Base-by-base conservation (phyloP, 305 asterid genomes). In the Plantago lanceolata region DNA sequence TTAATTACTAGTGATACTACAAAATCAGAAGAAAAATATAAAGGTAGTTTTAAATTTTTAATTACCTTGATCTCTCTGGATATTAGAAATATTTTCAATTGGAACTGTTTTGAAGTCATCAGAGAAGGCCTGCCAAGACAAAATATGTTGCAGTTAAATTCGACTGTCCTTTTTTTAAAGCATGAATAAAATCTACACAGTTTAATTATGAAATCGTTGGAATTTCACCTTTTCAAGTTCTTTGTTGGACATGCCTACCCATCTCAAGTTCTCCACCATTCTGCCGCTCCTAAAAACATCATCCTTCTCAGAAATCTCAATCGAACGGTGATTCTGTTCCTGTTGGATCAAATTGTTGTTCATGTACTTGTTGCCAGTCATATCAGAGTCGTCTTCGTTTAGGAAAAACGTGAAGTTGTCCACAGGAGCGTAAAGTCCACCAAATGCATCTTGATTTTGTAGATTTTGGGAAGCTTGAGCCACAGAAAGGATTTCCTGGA, bases 391-490 rank as follows among this genome's bases (percentile, higher is more conserved):
- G 70, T 64, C 72, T 64, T 61, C 31, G 8, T 76, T 71, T 29
- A 81, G 66, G 33, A 78, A 64, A 56, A 86, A 94, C 3, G 96
- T 81, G 64, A 94, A 88, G 21, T 86, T 94, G 29, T 85, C 87
- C 11, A 24, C 15, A 4, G 77, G 77, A 8, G 69, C 77, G 48
- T 73, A 82, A 61, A 66, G 59, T 61, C 83, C 89, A 50, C 73
- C 77, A 73, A 76, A 77, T 2, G 75, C 9, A 13, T 75, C 81
- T 60, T 79, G 86, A 69, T 83, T 82, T 68, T 81, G 87, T 50
- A 83, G 75, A 57, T 84, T 66, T 15, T 85, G 87, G 48, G 98
- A 89, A 73, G 89, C 90, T 68, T 92, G 92, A 40, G 94, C 97
- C 15, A 89, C 90, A 6, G 96, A 85, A 17, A 84, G 83, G 53